Conservation (phyloP, 2,329 filamentous ascomycete genomes). For the Clarireedia paspali region DNA sequence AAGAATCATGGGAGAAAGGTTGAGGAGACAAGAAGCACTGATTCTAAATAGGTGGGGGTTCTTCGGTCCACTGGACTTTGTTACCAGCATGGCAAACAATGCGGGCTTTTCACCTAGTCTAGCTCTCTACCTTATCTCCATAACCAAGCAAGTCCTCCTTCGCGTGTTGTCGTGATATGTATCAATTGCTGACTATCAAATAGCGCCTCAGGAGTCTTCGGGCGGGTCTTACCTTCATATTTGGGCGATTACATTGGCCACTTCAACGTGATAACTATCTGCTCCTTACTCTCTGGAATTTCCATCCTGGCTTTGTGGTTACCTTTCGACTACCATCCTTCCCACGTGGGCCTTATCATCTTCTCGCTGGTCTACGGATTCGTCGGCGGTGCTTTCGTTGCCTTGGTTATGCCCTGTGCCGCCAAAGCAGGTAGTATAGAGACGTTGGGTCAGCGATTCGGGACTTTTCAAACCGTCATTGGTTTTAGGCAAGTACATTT, state of each 20-base stretch:
- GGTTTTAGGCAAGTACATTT: too few species aligned
- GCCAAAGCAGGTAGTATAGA: conserved; percentile 42
- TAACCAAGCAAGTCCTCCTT: neutral
- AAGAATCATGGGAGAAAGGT: too few species aligned
- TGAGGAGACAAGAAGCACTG: too few species aligned
- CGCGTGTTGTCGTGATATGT: neutral
- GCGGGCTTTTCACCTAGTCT: conserved; percentile 46
- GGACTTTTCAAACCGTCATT: conserved; percentile 22
- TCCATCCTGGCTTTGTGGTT: conserved; percentile 45
- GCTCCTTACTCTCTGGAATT: conserved; percentile 36
- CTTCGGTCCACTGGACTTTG: conserved; percentile 13
- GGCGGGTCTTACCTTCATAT: conserved; percentile 33
- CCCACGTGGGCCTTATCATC: conserved; percentile 38
- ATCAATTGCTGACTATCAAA: conserved; percentile 37
- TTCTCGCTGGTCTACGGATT: conserved; percentile 64
- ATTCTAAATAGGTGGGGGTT: conserved; percentile 32
- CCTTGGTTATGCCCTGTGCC: conserved; percentile 52
- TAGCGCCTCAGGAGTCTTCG: conserved; percentile 36
- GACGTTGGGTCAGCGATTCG: conserved; percentile 29
- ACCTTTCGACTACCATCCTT: conserved; percentile 41
- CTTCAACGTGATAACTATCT: conserved; percentile 43
- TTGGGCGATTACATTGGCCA: conserved; percentile 44
- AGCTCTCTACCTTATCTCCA: neutral
- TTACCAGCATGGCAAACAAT: conserved; percentile 22
- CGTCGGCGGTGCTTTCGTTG: conserved; percentile 55